These are phyloP conservation scores for Biscutella laevigata DNA, from an alignment of 441 rosid genomes.

Conservation along the genomic window DNA sequence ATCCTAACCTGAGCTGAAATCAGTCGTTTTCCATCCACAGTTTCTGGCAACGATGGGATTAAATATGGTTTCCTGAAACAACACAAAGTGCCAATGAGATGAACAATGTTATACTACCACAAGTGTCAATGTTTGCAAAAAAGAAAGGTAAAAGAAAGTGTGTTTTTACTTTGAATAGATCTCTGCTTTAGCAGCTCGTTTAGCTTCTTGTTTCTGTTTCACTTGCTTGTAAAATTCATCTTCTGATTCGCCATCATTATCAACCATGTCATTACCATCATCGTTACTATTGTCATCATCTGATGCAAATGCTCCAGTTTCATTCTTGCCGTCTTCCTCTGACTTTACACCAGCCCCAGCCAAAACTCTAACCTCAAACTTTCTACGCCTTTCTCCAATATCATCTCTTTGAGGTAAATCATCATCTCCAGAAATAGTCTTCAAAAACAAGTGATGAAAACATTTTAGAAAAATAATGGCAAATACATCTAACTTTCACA, in stretches of 20 bases:
- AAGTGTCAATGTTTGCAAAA: not conserved
- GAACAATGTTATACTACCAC: not conserved
- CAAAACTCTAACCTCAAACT: conserved; percentile 70
- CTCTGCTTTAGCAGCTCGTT: conserved; percentile 66
- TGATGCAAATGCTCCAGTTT: conserved; percentile 22
- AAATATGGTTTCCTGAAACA: conserved; percentile 33
- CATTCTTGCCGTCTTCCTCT: conserved; percentile 44
- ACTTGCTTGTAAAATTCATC: conserved; percentile 69
- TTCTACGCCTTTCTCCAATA: conserved; percentile 85
- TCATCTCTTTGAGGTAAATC: conserved; percentile 89
- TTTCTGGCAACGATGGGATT: conserved; percentile 45
- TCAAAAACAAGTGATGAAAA: not conserved
- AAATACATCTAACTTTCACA: not conserved
- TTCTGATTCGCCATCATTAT: conserved; percentile 39
- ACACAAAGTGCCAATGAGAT: conserved; percentile 1
- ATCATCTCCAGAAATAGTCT: conserved; percentile 79
- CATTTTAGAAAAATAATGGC: not conserved
- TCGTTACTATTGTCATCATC: conserved; percentile 31
- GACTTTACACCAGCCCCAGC: conserved; percentile 70
- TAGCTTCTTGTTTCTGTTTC: conserved; percentile 46
- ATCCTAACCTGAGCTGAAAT: conserved; percentile 46
- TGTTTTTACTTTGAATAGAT: conserved; percentile 42
- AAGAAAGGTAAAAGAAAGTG: conserved; percentile 2
- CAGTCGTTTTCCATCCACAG: conserved; percentile 57
- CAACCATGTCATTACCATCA: conserved; percentile 30